These are phyloP conservation scores for Termitomyces sp. DNA, from an alignment of 768 basidiomycete species.

Conservation along the genomic window DNA sequence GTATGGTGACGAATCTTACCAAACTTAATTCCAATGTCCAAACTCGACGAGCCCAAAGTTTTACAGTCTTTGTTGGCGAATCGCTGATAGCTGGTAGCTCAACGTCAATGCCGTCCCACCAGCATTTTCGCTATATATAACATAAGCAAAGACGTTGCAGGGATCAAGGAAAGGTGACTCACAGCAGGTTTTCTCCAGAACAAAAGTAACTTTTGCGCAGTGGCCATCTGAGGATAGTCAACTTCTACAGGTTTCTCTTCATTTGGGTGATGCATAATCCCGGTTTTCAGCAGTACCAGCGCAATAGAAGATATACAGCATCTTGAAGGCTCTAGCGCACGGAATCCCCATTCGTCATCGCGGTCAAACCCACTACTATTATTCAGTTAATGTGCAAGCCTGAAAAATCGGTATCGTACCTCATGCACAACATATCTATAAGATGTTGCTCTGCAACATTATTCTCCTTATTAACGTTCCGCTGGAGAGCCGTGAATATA, in stretches of 20 bases:
- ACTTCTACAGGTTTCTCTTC: conserved; percentile 73
- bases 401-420: conserved; percentile 40
- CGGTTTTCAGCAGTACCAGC: conserved; percentile 94
- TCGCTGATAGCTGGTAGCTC: conserved; percentile 62
- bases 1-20: conserved; percentile 37
- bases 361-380: conserved; percentile 83
- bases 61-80: conserved; percentile 53
- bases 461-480: conserved; percentile 99
- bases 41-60: conserved; percentile 95
- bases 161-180: conserved; percentile 23
- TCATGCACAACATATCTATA: conserved; percentile 99
- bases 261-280: conserved; percentile 74
- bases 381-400: not conserved
- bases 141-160: not conserved
- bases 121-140: conserved; percentile 81
- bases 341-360: conserved; percentile 97
- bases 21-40: conserved; percentile 98
- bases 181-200: conserved; percentile 99
- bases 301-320: conserved; percentile 99
- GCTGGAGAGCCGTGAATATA: conserved; percentile 96
- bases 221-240: conserved; percentile 91
- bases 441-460: conserved; percentile 98
- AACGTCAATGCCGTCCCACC: conserved; percentile 98
- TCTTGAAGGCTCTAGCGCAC: conserved; percentile 90
- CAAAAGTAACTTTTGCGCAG: conserved; percentile 91